Conservation (phyloP, 371 early-diverging fungal species). For the Circinella umbellata region DNA sequence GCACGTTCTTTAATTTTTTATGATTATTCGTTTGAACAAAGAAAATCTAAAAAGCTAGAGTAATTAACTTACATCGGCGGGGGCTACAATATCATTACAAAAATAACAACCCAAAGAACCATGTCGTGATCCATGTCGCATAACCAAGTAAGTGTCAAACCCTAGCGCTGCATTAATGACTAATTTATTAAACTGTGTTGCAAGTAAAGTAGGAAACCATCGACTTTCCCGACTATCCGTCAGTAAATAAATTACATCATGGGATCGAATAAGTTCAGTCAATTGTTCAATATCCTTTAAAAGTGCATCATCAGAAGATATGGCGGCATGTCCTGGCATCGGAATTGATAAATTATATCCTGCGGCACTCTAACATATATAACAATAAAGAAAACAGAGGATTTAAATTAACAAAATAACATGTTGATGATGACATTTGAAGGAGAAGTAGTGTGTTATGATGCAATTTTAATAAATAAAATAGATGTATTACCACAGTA, state of each 20-base stretch:
- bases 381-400: too few relatives aligned
- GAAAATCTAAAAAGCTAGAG: too few relatives aligned
- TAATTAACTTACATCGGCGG: constrained; percentile 73
- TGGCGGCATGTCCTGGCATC: constrained; percentile 91
- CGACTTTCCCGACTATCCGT: constrained; percentile 96
- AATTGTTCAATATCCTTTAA: constrained; percentile 61
- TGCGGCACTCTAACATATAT: constrained; percentile 55
- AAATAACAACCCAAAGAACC: constrained; percentile 84
- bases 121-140: constrained; percentile 86
- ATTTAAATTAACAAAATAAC: too few relatives aligned
- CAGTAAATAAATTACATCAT: constrained; percentile 89
- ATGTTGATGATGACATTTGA: too few relatives aligned
- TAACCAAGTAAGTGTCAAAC: constrained; percentile 95
- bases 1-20: neutral
- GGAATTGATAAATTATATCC: constrained; percentile 84
- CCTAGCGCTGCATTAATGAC: constrained; percentile 95
- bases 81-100: constrained; percentile 96
- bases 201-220: constrained; percentile 94
- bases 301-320: constrained; percentile 41
- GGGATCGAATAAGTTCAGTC: constrained; percentile 63
- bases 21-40: too few relatives aligned
- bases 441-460: neutral
- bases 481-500: constrained; percentile 58
- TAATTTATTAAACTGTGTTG: constrained; percentile 63
- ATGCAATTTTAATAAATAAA: neutral